Evolutionary conservation across 2,329 filamentous ascomycete genomes (phyloP), one percentile per base, ranked within the genome.

Genomic region (Aspergillus candidus): DNA sequence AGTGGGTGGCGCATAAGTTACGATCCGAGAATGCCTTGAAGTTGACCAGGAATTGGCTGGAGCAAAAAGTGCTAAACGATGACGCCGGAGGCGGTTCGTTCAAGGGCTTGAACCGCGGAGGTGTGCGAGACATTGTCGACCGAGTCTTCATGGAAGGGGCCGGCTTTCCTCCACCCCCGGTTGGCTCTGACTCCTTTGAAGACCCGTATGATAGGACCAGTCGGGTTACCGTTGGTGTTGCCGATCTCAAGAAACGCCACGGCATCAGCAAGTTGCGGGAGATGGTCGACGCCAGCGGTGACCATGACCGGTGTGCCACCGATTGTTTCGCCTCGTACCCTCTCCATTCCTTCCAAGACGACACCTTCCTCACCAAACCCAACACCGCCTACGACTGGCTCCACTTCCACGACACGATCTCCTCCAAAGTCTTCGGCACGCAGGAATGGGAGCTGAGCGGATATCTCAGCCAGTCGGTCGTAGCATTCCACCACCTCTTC

Each of bases 391-490:
- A 95, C 65, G 91, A 96, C 59, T 98, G 93, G 93, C 78, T 98
- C 43, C 76, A 94, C 64, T 97, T 98, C 67, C 87, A 96, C 66
- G 93, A 97, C 58, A 73, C 75, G 0, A 82, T 94, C 50, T 88
- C 88, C 17, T 82, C 83, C 1, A 81, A 83, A 32, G 77, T 97
- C 1, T 94, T 83, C 61, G 72, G 80, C n/a, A 83, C 79, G 47
- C 91, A 96, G 63, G 90, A 94, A 44, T 98, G 93, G 86, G 93
- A 98, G 65, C 72, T 98, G 12, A 80, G 79, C 0, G 83, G 88
- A 0, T 98, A 98, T 63, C 78, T 97, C 38, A 87, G 83, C 57
- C 86, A 93, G 54, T 84, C 91, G 0, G 78, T 93, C 12, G 77
- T 97, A 2, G 93, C 88, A 3, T 96, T 94, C 60, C 94, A 98